Conservation (phyloP, 2,329 filamentous ascomycete genomes). For the Fusarium decemcellulare region DNA sequence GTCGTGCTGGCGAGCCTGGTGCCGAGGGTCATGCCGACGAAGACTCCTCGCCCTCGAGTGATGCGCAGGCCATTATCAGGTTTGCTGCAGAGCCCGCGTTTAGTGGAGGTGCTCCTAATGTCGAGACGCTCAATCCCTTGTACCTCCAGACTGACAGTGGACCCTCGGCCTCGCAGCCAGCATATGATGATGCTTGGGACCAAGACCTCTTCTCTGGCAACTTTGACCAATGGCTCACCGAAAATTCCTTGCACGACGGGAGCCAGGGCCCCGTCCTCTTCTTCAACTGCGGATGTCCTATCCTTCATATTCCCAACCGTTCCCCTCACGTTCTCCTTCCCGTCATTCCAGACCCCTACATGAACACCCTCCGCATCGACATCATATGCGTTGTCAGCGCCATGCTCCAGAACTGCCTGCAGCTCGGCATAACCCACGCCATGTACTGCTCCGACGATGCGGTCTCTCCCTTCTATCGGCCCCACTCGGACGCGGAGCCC, state of each 20-base stretch:
- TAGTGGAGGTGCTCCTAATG: background rate
- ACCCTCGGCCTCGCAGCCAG: constrained; percentile 11
- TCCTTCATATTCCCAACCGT: constrained; percentile 41
- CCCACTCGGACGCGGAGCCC: constrained; percentile 25
- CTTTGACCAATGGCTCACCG: constrained; percentile 37
- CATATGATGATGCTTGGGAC: constrained; percentile 17
- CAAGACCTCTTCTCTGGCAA: constrained; percentile 12
- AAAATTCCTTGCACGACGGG: constrained; percentile 13
- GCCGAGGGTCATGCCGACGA: background rate
- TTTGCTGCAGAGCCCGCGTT: background rate
- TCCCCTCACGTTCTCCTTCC: constrained; percentile 39
- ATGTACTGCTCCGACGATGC: constrained; percentile 46
- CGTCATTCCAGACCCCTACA: constrained; percentile 42
- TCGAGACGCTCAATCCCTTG: constrained; percentile 36
- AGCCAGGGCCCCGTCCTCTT: constrained; percentile 23
- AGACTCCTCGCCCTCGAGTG: background rate
- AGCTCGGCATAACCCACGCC: constrained; percentile 42
- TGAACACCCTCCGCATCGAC: constrained; percentile 47
- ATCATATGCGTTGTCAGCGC: constrained; percentile 43
- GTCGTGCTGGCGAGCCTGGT: constrained; percentile 29
- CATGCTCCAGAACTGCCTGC: constrained; percentile 45
- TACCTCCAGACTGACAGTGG: constrained; percentile 23
- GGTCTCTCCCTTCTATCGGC: constrained; percentile 44
- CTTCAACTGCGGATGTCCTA: constrained; percentile 46
- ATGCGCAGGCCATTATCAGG: background rate